Percentiles rank a stretch among this genome's conserved stretches.
These are phyloP conservation scores for Pythium dissimile DNA, from an alignment of 352 stramenopile genomes.

Conservation along the genomic window DNA sequence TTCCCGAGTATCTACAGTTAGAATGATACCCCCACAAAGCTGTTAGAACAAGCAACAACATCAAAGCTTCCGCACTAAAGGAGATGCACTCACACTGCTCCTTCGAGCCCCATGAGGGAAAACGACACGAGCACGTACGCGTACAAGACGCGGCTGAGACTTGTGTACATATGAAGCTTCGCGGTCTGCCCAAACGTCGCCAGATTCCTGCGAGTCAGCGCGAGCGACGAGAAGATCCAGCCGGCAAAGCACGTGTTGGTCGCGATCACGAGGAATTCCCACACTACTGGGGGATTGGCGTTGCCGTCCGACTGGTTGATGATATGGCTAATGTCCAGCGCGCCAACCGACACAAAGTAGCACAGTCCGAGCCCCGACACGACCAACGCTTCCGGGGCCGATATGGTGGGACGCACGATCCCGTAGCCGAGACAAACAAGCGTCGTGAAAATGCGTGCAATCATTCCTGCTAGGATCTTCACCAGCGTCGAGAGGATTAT, in stretches of 20 bases:
- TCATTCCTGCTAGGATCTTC: slow-evolving; percentile 72
- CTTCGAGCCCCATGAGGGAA: slow-evolving; percentile 71
- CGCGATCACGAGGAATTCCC: slow-evolving; percentile 72
- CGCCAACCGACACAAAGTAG: slow-evolving; percentile 78
- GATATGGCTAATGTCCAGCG: slow-evolving; percentile 77
- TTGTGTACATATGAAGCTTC: slow-evolving; percentile 76
- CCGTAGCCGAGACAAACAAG: slow-evolving; percentile 81
- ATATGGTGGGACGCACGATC: slow-evolving; percentile 69
- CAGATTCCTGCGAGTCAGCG: slow-evolving; percentile 79
- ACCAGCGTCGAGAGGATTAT: slow-evolving; percentile 71
- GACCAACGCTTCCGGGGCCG: slow-evolving; percentile 69
- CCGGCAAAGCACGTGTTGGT: slow-evolving; percentile 81
- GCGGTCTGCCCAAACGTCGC: slow-evolving; percentile 71
- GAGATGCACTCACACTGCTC: slow-evolving; percentile 56
- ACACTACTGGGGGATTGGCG: slow-evolving; percentile 54
- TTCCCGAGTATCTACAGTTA: slow-evolving; percentile 59
- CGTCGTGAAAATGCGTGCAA: slow-evolving; percentile 69
- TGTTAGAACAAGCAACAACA: no score
- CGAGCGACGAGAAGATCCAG: slow-evolving; percentile 83
- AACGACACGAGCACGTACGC: slow-evolving; percentile 69
- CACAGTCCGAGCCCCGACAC: slow-evolving; percentile 72
- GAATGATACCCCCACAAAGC: background rate
- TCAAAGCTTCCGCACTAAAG: no score
- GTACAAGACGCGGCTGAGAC: slow-evolving; percentile 49
- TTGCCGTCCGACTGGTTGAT: slow-evolving; percentile 74